Evolutionary conservation across 192 early-diverging fungal genomes (phyloP).

Genomic region (Coemansia sp.): DNA sequence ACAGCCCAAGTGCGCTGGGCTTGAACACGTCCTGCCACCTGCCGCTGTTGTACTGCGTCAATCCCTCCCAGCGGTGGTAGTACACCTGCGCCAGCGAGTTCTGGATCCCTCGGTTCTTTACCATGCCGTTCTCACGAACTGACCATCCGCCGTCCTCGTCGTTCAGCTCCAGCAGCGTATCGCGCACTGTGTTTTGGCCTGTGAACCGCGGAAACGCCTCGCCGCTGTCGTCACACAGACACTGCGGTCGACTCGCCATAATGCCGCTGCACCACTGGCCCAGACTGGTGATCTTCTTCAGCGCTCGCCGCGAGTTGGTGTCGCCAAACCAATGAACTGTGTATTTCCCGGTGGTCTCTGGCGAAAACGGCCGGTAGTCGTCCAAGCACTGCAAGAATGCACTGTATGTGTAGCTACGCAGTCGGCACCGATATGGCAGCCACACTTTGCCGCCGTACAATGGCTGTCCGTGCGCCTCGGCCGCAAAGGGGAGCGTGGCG

Average conservation of each 20-base stretch:
- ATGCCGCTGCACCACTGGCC: constrained; percentile 15
- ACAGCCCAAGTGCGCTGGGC: neutral
- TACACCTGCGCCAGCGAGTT: constrained; percentile 15
- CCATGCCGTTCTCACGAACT: constrained; percentile 11
- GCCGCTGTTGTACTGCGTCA: constrained; percentile 15
- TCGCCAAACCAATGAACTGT: constrained; percentile 28
- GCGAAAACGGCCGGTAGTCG: constrained; percentile 9
- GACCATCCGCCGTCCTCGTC: constrained; percentile 30
- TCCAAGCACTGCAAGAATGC: constrained; percentile 22
- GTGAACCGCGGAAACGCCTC: constrained; percentile 21
- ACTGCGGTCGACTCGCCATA: neutral
- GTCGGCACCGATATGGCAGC: constrained; percentile 16
- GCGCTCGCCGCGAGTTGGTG: constrained; percentile 17
- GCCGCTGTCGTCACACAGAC: constrained; percentile 26
- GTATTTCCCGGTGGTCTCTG: constrained; percentile 4
- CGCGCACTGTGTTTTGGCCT: constrained; percentile 21
- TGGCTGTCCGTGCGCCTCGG: constrained; percentile 3
- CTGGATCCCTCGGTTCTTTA: neutral
- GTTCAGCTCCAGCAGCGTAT: constrained; percentile 23
- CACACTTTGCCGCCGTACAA: constrained; percentile 5
- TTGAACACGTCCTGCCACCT: constrained; percentile 7
- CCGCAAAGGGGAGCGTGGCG: neutral
- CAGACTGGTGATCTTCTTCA: constrained; percentile 25
- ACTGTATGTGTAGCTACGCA: constrained; percentile 13
- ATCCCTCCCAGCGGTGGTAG: constrained; percentile 29